These are phyloP conservation scores for Nymphaea colorata DNA, from an alignment of 164 flowering plant genomes.

Conservation along the genomic window DNA sequence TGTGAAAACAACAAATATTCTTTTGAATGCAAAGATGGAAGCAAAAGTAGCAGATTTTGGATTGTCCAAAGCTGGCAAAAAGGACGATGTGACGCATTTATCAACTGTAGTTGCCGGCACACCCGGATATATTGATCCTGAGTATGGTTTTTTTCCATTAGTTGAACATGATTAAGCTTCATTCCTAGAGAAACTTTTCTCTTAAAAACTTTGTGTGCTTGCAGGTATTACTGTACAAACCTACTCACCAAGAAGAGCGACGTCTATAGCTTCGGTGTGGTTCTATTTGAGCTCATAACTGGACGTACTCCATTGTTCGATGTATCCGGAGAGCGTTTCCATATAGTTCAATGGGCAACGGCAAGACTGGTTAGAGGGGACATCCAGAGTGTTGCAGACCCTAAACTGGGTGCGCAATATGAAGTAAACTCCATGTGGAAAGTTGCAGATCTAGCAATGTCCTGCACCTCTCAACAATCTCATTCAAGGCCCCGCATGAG, in stretches of 20 bases:
- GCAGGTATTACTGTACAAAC: slow-evolving; percentile 18
- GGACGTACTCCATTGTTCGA: slow-evolving; percentile 19
- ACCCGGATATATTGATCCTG: no score
- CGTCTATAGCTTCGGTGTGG: slow-evolving; percentile 45
- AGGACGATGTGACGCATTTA: slow-evolving; percentile 18
- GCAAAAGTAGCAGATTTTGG: slow-evolving; percentile 54
- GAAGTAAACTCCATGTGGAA: slow-evolving; percentile 33
- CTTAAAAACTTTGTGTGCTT: background rate
- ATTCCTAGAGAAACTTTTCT: no score
- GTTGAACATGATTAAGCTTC: no score
- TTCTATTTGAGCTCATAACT: slow-evolving; percentile 37
- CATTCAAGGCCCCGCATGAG: slow-evolving; percentile 30
- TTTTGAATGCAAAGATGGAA: slow-evolving; percentile 23
- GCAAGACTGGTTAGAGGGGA: slow-evolving; percentile 26
- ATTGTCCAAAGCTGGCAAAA: slow-evolving; percentile 23
- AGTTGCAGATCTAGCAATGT: slow-evolving; percentile 33
- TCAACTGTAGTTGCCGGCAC: slow-evolving; percentile 25
- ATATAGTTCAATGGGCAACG: slow-evolving; percentile 25
- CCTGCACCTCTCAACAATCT: slow-evolving; percentile 18
- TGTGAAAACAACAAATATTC: slow-evolving; percentile 35
- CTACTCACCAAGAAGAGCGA: slow-evolving; percentile 39
- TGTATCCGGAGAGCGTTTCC: slow-evolving; percentile 2
- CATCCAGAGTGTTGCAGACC: slow-evolving; percentile 22
- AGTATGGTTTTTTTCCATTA: no score
- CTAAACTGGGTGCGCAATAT: slow-evolving; percentile 18